Conservation (phyloP, 148 eudicot species). For the Arbutus unedo region DNA sequence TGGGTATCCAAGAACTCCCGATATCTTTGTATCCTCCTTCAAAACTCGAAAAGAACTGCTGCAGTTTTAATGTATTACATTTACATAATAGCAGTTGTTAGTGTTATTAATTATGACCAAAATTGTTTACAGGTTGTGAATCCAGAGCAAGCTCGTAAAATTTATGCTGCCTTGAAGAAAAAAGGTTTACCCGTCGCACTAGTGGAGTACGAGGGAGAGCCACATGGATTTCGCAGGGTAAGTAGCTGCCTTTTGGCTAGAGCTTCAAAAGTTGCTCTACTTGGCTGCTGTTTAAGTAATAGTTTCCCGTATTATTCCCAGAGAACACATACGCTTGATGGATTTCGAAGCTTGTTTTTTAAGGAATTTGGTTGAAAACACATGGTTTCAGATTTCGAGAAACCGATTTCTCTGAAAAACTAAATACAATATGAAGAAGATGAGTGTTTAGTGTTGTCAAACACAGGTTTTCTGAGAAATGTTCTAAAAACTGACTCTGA, state of each 20-base stretch:
- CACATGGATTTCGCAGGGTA: conserved; percentile 42
- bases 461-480: background rate
- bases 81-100: too few species aligned
- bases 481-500: background rate
- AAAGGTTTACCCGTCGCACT: conserved; percentile 37
- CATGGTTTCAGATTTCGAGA: background rate
- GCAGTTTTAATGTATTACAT: background rate
- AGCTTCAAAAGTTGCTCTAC: background rate
- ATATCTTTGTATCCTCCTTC: background rate
- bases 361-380: background rate
- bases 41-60: background rate
- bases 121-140: conserved; percentile 28
- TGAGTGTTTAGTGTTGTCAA: background rate
- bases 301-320: background rate
- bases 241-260: background rate
- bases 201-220: conserved; percentile 37
- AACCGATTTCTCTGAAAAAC: background rate
- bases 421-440: background rate
- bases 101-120: background rate
- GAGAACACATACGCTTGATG: background rate
- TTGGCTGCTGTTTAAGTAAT: background rate
- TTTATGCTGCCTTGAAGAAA: conserved; percentile 30
- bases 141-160: conserved; percentile 40
- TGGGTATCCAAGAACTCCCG: background rate
- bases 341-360: background rate